phyloP scores from a whole-genome alignment of 2,329 filamentous ascomycete genomes.

The Fusarium miscanthi region DNA sequence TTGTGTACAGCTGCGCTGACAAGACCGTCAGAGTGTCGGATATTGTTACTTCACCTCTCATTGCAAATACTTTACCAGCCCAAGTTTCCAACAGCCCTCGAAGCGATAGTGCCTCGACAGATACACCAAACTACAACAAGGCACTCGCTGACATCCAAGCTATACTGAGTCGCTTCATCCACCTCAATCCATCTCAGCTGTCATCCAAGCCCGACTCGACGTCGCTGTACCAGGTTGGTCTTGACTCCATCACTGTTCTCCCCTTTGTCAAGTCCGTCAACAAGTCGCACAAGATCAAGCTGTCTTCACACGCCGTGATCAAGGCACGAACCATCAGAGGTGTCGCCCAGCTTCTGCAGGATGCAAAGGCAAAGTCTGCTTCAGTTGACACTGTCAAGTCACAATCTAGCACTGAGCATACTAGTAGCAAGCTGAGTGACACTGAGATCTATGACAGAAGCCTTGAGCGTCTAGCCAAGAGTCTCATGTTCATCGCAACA shows the following conservation, averaged over 20 bases:
- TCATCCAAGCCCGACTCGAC: not conserved
- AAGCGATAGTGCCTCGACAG: accelerated
- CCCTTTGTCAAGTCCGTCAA: conserved; percentile 25
- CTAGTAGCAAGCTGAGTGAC: accelerated
- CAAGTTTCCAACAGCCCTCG: accelerated
- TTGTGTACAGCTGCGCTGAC: not conserved
- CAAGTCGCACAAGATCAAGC: conserved; percentile 2
- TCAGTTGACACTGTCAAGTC: accelerated
- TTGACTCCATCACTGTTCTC: conserved; percentile 20
- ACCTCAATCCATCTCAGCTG: not conserved
- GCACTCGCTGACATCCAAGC: not conserved
- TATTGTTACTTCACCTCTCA: not conserved
- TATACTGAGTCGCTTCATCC: not conserved
- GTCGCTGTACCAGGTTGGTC: conserved; percentile 11
- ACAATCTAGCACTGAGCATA: accelerated
- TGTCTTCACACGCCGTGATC: conserved; percentile 11
- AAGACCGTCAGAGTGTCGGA: not conserved
- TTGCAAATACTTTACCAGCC: accelerated
- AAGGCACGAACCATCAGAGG: conserved; percentile 12
- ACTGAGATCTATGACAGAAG: not conserved
- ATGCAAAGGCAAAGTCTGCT: not conserved
- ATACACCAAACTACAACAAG: not conserved
- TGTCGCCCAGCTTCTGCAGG: not conserved
- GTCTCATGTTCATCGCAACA: conserved; percentile 20
- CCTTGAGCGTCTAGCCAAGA: conserved; percentile 1